Conservation (phyloP, 495 filamentous ascomycete species). For the Hypoxylon perforatum region DNA sequence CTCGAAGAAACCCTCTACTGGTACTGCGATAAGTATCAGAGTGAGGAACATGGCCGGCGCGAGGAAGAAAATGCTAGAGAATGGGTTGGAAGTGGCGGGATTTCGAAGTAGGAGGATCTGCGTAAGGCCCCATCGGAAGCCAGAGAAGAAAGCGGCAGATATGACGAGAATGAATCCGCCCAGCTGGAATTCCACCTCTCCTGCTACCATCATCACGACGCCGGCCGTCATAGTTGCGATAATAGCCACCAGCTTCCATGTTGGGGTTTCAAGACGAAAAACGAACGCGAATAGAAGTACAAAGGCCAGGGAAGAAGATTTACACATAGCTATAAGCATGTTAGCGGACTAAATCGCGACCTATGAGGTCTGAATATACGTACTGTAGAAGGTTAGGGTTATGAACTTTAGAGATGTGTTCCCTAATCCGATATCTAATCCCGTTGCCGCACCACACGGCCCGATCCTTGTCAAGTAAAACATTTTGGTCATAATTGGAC, state of each 20-base stretch:
- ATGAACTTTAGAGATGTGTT: conserved; percentile 97
- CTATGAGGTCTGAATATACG: conserved; percentile 41
- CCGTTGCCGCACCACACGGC: conserved; percentile 92
- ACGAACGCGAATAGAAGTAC: conserved; percentile 96
- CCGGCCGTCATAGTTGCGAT: conserved; percentile 94
- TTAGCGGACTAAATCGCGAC: conserved; percentile 7
- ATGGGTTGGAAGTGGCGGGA: conserved; percentile 95
- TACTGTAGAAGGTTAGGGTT: conserved; percentile 95
- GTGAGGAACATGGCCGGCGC: conserved; percentile 95
- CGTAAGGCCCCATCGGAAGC: conserved; percentile 96
- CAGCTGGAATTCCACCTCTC: conserved; percentile 89
- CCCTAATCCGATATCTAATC: conserved; percentile 94
- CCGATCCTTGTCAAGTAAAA: conserved; percentile 95
- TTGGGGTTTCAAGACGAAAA: conserved; percentile 90
- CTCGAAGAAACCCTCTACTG: conserved; percentile 80
- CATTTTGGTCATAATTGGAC: conserved; percentile 85
- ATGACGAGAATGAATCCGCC: conserved; percentile 94
- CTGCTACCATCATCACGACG: conserved; percentile 99
- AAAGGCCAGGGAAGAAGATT: conserved; percentile 94
- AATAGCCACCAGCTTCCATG: conserved; percentile 83
- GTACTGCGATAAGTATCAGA: conserved; percentile 81
- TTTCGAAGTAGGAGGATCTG: conserved; percentile 95
- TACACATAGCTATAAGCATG: conserved; percentile 84
- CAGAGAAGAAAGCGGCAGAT: conserved; percentile 90
- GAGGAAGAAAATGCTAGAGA: conserved; percentile 96